Evolutionary conservation across 2,329 filamentous ascomycete genomes (phyloP).

Genomic region (Colletotrichum gloeosporioides): DNA sequence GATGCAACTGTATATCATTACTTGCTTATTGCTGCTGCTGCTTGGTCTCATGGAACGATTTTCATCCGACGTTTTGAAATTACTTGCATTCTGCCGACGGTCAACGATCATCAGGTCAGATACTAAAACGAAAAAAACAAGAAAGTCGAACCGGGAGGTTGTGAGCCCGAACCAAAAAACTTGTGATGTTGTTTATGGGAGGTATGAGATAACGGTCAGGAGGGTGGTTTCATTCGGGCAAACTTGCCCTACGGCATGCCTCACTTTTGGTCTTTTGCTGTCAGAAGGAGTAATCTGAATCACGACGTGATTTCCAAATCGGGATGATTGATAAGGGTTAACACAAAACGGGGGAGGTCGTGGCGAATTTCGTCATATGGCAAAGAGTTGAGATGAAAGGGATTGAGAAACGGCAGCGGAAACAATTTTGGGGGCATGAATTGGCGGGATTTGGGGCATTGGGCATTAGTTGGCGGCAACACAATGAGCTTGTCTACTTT

Average conservation of each 20-base stretch:
- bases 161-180: not conserved
- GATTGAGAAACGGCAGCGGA: not conserved
- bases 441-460: not conserved
- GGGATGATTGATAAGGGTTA: not conserved
- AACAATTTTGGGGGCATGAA: not conserved
- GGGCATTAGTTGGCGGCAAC: not conserved
- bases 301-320: not conserved
- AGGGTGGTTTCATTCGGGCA: not conserved
- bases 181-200: not conserved
- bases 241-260: not conserved
- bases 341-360: not conserved
- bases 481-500: not conserved
- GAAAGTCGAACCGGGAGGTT: slow-evolving; percentile 15
- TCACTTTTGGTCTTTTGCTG: not conserved
- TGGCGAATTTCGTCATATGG: not conserved
- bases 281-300: not conserved
- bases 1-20: not conserved
- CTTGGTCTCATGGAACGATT: not conserved
- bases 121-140: slow-evolving; percentile 4
- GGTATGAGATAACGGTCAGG: not conserved
- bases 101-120: not conserved
- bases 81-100: not conserved
- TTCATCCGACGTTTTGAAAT: not conserved
- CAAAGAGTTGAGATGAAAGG: not conserved
- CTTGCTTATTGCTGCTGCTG: not conserved